Evolutionary conservation across 495 filamentous ascomycete genomes (phyloP).

Genomic region (Hyaloscypha hepaticicola): DNA sequence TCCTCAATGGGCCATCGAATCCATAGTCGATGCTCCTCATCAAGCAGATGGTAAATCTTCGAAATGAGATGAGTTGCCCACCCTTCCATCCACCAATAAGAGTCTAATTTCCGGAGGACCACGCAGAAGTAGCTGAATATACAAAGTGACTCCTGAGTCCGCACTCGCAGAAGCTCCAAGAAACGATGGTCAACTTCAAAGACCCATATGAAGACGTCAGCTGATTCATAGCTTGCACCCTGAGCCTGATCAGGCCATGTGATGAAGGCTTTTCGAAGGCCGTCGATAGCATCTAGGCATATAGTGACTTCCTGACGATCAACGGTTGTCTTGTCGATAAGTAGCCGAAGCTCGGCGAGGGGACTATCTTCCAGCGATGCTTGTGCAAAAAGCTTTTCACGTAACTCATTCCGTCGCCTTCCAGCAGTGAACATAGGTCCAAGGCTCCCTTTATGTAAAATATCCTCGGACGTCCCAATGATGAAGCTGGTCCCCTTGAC

Average conservation of each 20-base stretch:
- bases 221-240: constrained; percentile 24
- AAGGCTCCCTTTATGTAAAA: constrained; percentile 28
- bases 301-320: constrained; percentile 15
- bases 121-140: constrained; percentile 45
- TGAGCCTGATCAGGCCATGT: constrained; percentile 14
- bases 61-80: constrained; percentile 40
- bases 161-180: constrained; percentile 35
- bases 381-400: constrained; percentile 1
- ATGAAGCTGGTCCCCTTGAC: constrained; percentile 42
- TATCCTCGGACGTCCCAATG: constrained; percentile 31
- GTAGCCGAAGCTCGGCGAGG: constrained; percentile 2
- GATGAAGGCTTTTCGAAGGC: constrained; percentile 9
- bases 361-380: neutral
- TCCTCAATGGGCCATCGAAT: constrained; percentile 45
- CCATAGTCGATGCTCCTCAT: constrained; percentile 43
- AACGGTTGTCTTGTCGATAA: neutral
- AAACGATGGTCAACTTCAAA: constrained; percentile 36
- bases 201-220: constrained; percentile 43
- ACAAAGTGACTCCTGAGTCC: constrained; percentile 38
- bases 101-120: constrained; percentile 37
- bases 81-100: constrained; percentile 45
- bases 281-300: constrained; percentile 15
- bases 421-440: constrained; percentile 37
- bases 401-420: constrained; percentile 15
- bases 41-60: constrained; percentile 37